A percentile compares a stretch with the other conserved stretches of the same genome.
Conservation (phyloP, 805 yeast genomes). For the Teunomyces funiuensis region DNA sequence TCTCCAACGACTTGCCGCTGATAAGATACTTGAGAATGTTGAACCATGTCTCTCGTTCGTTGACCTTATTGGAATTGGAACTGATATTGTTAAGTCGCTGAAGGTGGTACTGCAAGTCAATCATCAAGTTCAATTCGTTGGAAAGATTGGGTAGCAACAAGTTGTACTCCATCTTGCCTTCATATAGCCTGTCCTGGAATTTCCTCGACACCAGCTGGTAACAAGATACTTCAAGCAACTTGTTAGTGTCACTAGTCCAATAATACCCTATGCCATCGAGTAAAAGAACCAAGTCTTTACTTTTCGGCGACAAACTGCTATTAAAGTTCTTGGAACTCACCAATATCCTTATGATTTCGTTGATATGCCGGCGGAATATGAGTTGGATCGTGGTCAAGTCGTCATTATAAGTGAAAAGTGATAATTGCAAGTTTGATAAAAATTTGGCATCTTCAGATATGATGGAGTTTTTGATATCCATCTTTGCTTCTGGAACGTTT, state of each 20-base stretch:
- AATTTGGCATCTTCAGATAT: slow-evolving; percentile 47
- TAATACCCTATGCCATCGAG: slow-evolving; percentile 44
- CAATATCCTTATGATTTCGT: slow-evolving; percentile 40
- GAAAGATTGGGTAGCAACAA: slow-evolving; percentile 35
- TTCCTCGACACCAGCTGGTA: slow-evolving; percentile 37
- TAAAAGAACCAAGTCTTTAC: slow-evolving; percentile 23
- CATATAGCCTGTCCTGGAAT: slow-evolving; percentile 34
- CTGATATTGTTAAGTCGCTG: slow-evolving; percentile 32
- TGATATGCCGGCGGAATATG: slow-evolving; percentile 44
- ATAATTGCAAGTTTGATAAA: slow-evolving; percentile 40
- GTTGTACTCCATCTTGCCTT: slow-evolving; percentile 31
- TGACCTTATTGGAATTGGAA: slow-evolving; percentile 16
- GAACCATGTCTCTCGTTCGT: slow-evolving; percentile 41
- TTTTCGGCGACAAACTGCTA: slow-evolving; percentile 16
- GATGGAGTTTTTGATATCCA: slow-evolving; percentile 30
- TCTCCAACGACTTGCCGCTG: slow-evolving; percentile 41
- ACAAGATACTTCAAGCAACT: slow-evolving; percentile 41
- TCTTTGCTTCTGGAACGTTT: background rate
- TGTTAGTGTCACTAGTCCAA: slow-evolving; percentile 43
- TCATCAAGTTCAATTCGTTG: slow-evolving; percentile 42
- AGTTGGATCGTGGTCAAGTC: slow-evolving; percentile 46
- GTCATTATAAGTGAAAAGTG: slow-evolving; percentile 46
- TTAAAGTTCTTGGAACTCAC: slow-evolving; percentile 38
- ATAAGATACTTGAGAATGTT: slow-evolving; percentile 42
- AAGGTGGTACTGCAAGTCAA: slow-evolving; percentile 43